Base-by-base conservation (phyloP, 345 rosid genomes). In the Bretschneidera sinensis region DNA sequence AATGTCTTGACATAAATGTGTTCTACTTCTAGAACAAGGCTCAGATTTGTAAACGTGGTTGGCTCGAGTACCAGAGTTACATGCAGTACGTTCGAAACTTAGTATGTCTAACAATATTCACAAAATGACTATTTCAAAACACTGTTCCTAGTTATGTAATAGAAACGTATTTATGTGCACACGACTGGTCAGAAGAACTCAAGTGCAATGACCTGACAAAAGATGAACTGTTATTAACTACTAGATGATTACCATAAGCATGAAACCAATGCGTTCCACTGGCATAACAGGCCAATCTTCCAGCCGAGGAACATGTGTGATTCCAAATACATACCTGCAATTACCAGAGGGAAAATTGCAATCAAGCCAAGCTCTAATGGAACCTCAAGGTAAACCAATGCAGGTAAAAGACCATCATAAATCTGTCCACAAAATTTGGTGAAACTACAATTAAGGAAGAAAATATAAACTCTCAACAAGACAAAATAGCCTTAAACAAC, bases 221-320 rank as follows among this genome's bases (percentile, higher is more conserved):
- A 28, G 33, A 8, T 8, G 3, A 28, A n/a, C n/a, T n/a, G n/a
- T n/a, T 28, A 8, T 28, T 3, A 28, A 28, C 8, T 3, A 8
- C 34, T 10, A 62, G 22, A 34, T 43, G 23, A 17, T 62, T 82
- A 91, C 96, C 97, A 81, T 74, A n/a, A 91, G 89, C 61, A 75
- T 81, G 73, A 91, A 91, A 59, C 97, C 97, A 43, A 88, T 77
- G 65, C 64, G 89, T 64, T 91, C 97, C 25, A 81, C 94, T 0
- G 96, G 96, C 97, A 88, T 88, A 60, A 86, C 94, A 0, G 96
- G 96, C 97, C 96, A 91, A 70, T 91, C 96, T 81, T 91, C 96
- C 74, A 91, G 73, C 62, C 97, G 79, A 48, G 97, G 96, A 24
- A 91, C 88, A 65, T 86, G 96, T 17, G 84, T 91, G 66, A 88